phyloP scores from a whole-genome alignment of 2,329 filamentous ascomycete species.

The Colletotrichum cereale region DNA sequence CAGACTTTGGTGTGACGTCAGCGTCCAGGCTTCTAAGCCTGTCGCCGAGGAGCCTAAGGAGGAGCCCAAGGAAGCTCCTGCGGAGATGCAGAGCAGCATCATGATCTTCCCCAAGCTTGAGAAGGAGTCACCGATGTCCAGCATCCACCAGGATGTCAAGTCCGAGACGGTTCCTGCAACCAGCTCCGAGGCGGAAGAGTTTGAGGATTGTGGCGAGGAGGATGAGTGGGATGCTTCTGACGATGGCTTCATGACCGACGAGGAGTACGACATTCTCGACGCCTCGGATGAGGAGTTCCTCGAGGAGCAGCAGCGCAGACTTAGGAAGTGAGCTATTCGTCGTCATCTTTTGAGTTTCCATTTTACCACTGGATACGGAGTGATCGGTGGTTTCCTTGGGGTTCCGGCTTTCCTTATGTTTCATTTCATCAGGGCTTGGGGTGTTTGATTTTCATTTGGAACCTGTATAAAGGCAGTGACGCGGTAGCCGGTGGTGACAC shows the following conservation, averaged over 20 bases:
- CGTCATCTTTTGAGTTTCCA: not conserved
- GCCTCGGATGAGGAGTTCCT: conserved; percentile 90
- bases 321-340: conserved; percentile 51
- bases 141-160: conserved; percentile 74
- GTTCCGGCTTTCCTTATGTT: conserved; percentile 34
- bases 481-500: conserved; percentile 5
- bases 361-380: conserved; percentile 29
- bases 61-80: conserved; percentile 43
- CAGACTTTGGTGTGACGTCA: conserved; percentile 94
- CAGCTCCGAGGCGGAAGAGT: conserved; percentile 59
- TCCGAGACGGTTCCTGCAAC: conserved; percentile 65
- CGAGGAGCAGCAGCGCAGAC: conserved; percentile 64
- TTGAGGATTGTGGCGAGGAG: conserved; percentile 65
- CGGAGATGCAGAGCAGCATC: conserved; percentile 64
- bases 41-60: conserved; percentile 51
- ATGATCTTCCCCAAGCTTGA: conserved; percentile 99
- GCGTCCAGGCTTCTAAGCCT: conserved; percentile 65
- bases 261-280: conserved; percentile 98
- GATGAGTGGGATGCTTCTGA: conserved; percentile 75
- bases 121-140: conserved; percentile 88
- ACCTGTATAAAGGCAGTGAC: conserved; percentile 18
- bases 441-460: conserved; percentile 32
- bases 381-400: conserved; percentile 31
- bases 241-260: conserved; percentile 91
- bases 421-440: conserved; percentile 27